phyloP scores from a whole-genome alignment of 176 grass and related monocot species.

The Avena sativa region DNA sequence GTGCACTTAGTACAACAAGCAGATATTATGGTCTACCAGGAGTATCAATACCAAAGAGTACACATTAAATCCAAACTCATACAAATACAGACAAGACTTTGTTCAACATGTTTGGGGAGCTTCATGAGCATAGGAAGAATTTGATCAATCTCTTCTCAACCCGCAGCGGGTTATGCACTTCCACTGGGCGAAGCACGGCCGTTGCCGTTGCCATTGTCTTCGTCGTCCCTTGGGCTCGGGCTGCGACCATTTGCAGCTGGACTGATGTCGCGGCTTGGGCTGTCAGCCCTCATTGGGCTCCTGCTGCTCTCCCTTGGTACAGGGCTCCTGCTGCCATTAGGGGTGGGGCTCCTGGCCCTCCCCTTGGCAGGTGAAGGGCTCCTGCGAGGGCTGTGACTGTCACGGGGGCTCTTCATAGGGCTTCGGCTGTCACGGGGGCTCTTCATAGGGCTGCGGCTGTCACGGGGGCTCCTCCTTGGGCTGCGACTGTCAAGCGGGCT shows the following conservation, averaged over 20 bases:
- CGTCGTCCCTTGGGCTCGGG: slow-evolving; percentile 61
- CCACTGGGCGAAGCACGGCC: slow-evolving; percentile 38
- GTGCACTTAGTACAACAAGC: slow-evolving; percentile 20
- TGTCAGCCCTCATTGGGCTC: slow-evolving; percentile 52
- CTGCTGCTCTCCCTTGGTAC: slow-evolving; percentile 53
- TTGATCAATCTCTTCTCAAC: background rate
- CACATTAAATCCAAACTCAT: slow-evolving; percentile 20
- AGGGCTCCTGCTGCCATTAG: slow-evolving; percentile 62
- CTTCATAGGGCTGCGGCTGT: slow-evolving; percentile 65
- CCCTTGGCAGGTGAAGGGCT: slow-evolving; percentile 54
- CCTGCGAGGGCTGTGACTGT: slow-evolving; percentile 69
- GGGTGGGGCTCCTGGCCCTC: slow-evolving; percentile 49
- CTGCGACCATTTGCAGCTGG: slow-evolving; percentile 70
- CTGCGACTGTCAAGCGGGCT: slow-evolving; percentile 58
- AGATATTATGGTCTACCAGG: slow-evolving; percentile 22
- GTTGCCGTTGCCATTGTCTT: slow-evolving; percentile 51
- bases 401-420: slow-evolving; percentile 49
- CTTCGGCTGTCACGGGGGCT: slow-evolving; percentile 60
- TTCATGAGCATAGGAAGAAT: slow-evolving; percentile 18
- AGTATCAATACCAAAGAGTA: slow-evolving; percentile 9
- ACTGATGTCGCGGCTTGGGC: slow-evolving; percentile 51
- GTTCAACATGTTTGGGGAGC: background rate
- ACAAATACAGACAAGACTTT: background rate
- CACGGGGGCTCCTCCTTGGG: slow-evolving; percentile 50
- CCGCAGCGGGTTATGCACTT: slow-evolving; percentile 47